phyloP scores from a whole-genome alignment of 2,329 filamentous ascomycete genomes.

The Hypomyces rosellus region DNA sequence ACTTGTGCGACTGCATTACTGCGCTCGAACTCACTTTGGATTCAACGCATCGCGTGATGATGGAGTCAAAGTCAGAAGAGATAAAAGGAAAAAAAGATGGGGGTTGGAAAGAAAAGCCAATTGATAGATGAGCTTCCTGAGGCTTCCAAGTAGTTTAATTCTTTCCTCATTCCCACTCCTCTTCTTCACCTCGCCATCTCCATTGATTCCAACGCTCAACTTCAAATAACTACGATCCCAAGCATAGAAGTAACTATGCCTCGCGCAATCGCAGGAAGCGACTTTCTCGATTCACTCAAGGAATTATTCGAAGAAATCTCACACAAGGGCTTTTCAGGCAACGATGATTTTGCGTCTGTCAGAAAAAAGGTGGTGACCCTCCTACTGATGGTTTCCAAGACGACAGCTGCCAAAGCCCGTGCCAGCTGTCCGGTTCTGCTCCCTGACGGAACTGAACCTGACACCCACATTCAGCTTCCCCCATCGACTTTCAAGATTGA shows the following conservation, averaged over 20 bases:
- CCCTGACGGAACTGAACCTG: slow-evolving; percentile 15
- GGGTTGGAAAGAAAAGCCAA: no score
- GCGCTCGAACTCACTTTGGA: not conserved
- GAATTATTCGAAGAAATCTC: slow-evolving; percentile 17
- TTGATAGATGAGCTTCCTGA: no score
- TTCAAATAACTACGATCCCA: not conserved
- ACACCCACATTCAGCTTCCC: slow-evolving; percentile 10
- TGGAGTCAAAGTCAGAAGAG: no score
- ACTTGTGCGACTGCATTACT: not conserved
- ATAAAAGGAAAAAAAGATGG: no score
- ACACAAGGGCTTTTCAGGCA: not conserved
- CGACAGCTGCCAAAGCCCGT: slow-evolving; percentile 13
- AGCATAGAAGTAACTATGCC: not conserved
- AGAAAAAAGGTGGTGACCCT: slow-evolving; percentile 12
- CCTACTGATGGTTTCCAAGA: slow-evolving; percentile 8
- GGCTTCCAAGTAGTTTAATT: not conserved
- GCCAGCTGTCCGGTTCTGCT: slow-evolving; percentile 14
- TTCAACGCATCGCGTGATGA: not conserved
- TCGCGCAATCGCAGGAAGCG: not conserved
- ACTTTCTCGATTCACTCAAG: slow-evolving; percentile 15
- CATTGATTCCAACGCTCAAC: not conserved
- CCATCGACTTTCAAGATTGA: slow-evolving; percentile 9
- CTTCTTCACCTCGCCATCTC: not conserved
- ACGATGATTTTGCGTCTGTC: slow-evolving; percentile 14
- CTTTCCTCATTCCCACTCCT: not conserved